Base-by-base conservation (phyloP, 805 yeast genomes). In the Yamadazyma sp. region DNA sequence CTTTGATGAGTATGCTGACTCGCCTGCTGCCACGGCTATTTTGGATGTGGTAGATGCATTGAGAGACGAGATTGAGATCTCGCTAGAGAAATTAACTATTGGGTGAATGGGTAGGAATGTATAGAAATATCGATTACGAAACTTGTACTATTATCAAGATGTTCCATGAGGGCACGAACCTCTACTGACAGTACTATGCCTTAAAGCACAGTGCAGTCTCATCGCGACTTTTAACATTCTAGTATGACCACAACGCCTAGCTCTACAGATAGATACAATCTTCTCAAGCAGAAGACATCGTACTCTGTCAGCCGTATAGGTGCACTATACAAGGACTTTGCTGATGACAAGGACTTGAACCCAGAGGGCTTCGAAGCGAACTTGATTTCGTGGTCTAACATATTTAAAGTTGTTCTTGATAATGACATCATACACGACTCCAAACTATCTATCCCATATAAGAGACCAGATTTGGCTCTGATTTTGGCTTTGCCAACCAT, bases 11-110 rank as follows among this genome's bases (percentile, higher is more conserved):
- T 82, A 81, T 52, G 91, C 96, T 0, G 96, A 90, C 42, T 86
- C 96, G 3, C 98, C 99, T 0, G 96, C 98, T 0, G 77, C 96
- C 2, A 72, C 74, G 2, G 95, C 97, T 0, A 82, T 93, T 38
- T 59, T 88, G 43, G 83, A 82, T 34, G 95, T 93, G 24, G 95
- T 91, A 10, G 90, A 84, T 52, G 67, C 70, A 1, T 60, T 84
- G 42, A 60, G 87, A 48, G 88, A 80, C 43, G 67, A 75, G 18
- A 70, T 77, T 2, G 81, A 64, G 41, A 22, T 58, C 15, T 44
- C 46, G 33, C 23, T 58, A 12, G 46, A 49, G 7, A 49, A 49
- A 22, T 41, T 59, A 10, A 46, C 23, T 12, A 31, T 37, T 19
- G 27, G 20, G 15, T n/a, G n/a, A n/a, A n/a, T n/a, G n/a, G n/a